phyloP scores from a whole-genome alignment of 1,139 yeast species.

The Entelexis paramagnoliae region DNA sequence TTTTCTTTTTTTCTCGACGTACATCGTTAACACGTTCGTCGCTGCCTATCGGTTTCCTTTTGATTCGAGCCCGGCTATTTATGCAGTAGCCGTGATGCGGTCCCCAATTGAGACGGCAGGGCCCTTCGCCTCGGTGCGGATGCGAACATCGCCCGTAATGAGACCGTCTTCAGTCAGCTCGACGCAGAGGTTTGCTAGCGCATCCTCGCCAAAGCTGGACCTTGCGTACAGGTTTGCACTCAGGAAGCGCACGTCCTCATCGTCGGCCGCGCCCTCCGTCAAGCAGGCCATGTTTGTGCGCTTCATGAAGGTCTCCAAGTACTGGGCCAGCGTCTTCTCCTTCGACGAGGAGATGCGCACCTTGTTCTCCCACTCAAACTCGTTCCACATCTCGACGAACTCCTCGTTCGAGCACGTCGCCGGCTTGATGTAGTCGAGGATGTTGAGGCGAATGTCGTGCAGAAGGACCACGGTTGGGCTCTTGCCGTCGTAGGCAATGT shows the following conservation, averaged over 20 bases:
- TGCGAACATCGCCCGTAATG: conserved; percentile 89
- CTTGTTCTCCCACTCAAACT: conserved; percentile 99
- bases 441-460: conserved; percentile 91
- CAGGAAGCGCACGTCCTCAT: conserved; percentile 72
- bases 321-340: conserved; percentile 46
- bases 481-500: conserved; percentile 91
- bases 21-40: background rate
- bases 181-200: conserved; percentile 88
- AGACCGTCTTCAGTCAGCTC: conserved; percentile 58
- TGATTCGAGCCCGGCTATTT: background rate
- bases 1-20: too few species aligned
- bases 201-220: conserved; percentile 95
- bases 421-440: conserved; percentile 95
- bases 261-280: conserved; percentile 58
- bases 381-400: conserved; percentile 98
- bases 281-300: conserved; percentile 92
- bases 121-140: conserved; percentile 97
- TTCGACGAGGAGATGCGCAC: conserved; percentile 66
- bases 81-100: conserved; percentile 31
- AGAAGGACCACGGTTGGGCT: conserved; percentile 87
- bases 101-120: conserved; percentile 92
- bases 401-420: conserved; percentile 78
- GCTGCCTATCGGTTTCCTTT: background rate
- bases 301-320: conserved; percentile 62
- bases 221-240: conserved; percentile 91